A percentile compares a stretch with the other conserved stretches of the same genome.
These are phyloP conservation scores for Botryotinia narcissicola DNA, from an alignment of 2,329 filamentous ascomycete genomes.

Conservation along the genomic window DNA sequence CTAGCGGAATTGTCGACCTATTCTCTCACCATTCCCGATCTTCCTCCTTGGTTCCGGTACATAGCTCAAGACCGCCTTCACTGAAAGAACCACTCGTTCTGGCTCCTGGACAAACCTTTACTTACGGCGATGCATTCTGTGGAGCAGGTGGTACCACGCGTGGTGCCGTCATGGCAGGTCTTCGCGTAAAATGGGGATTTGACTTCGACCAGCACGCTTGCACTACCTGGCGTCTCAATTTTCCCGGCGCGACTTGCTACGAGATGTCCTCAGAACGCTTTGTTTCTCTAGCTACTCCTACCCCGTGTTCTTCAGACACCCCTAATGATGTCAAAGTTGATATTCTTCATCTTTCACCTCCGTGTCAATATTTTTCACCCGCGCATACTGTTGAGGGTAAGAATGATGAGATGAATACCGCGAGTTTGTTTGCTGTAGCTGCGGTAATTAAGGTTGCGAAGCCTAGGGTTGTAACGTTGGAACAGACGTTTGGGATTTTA, in stretches of 20 bases:
- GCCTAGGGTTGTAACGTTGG: conserved; percentile 71
- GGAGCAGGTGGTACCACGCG: conserved; percentile 70
- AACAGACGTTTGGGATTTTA: conserved; percentile 72
- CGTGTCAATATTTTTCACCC: conserved; percentile 73
- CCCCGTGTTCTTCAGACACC: not conserved
- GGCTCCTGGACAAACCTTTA: conserved; percentile 52
- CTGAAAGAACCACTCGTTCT: conserved; percentile 25
- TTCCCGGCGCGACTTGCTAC: conserved; percentile 45
- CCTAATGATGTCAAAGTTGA: conserved; percentile 52
- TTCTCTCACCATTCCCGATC: not conserved
- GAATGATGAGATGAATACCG: conserved; percentile 66
- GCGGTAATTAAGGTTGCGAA: conserved; percentile 55
- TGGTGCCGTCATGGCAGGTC: conserved; percentile 58
- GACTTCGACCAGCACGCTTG: conserved; percentile 50
- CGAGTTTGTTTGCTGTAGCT: conserved; percentile 53
- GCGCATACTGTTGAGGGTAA: conserved; percentile 61
- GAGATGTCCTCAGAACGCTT: conserved; percentile 51
- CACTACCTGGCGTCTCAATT: conserved; percentile 32
- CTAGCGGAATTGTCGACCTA: conserved; percentile 30
- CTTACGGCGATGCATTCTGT: conserved; percentile 69
- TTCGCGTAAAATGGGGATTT: conserved; percentile 59
- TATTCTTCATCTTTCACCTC: conserved; percentile 71
- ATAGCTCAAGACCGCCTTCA: conserved; percentile 21
- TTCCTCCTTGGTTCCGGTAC: not conserved
- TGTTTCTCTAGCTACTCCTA: conserved; percentile 37